phyloP scores from a whole-genome alignment of 148 eudicot genomes.

The Nepenthes gracilis region DNA sequence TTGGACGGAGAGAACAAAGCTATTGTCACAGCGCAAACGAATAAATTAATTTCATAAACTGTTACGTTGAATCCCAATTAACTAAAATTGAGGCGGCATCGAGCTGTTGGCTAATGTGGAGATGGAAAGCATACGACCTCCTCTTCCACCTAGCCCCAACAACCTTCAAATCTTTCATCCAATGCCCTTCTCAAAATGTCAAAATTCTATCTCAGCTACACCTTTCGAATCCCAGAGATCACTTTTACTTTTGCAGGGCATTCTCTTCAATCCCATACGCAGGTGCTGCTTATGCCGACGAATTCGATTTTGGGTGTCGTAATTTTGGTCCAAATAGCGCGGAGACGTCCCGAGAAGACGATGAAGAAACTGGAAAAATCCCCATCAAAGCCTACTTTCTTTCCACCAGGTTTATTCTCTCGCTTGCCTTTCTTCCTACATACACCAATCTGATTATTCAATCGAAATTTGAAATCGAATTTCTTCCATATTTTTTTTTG shows the following conservation, averaged over 20 bases:
- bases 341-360: slow-evolving; percentile 13
- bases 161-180: slow-evolving; percentile 8
- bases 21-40: too few relatives aligned
- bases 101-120: slow-evolving; percentile 46
- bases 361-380: slow-evolving; percentile 38
- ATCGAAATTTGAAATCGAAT: too few relatives aligned
- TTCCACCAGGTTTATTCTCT: slow-evolving; percentile 43
- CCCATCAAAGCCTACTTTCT: slow-evolving; percentile 79
- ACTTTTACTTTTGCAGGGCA: slow-evolving; percentile 23
- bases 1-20: too few relatives aligned
- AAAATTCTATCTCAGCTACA: slow-evolving; percentile 1
- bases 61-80: too few relatives aligned
- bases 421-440: not conserved
- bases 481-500: too few relatives aligned
- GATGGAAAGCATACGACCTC: slow-evolving; percentile 47
- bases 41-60: too few relatives aligned
- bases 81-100: not conserved
- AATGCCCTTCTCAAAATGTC: not conserved
- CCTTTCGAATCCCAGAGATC: slow-evolving; percentile 16
- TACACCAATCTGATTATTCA: too few relatives aligned
- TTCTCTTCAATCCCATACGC: slow-evolving; percentile 50
- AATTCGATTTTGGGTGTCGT: slow-evolving; percentile 27
- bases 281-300: slow-evolving; percentile 21
- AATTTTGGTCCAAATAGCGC: slow-evolving; percentile 14
- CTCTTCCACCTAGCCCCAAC: slow-evolving; percentile 30